Conservation (phyloP, 1,139 yeast species). For the Blastobotrys ciferrii region DNA sequence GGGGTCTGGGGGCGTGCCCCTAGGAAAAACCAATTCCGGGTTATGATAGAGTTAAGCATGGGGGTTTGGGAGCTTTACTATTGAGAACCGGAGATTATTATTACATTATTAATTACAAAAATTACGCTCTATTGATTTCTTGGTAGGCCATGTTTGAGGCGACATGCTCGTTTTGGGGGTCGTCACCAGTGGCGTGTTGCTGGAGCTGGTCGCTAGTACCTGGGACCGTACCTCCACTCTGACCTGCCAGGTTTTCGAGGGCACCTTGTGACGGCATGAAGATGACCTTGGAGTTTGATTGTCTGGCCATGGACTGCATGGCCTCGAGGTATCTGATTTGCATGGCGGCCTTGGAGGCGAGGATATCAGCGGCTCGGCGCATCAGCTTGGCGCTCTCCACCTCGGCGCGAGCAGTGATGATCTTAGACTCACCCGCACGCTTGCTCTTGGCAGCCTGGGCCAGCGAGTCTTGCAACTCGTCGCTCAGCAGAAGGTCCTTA, state of each 20-base stretch:
- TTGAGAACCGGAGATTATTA: too few species aligned
- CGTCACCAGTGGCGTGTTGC: neutral
- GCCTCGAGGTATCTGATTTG: slow-evolving; percentile 78
- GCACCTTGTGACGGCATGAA: slow-evolving; percentile 61
- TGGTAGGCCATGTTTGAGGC: slow-evolving; percentile 5
- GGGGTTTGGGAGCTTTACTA: too few species aligned
- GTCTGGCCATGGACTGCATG: slow-evolving; percentile 70
- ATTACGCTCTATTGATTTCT: slow-evolving; percentile 1
- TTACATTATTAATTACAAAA: neutral
- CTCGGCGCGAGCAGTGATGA: slow-evolving; percentile 73
- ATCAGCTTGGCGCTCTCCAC: slow-evolving; percentile 73
- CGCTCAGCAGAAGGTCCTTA: slow-evolving; percentile 62
- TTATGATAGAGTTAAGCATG: too few species aligned
- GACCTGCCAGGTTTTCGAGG: slow-evolving; percentile 37
- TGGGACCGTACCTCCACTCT: slow-evolving; percentile 1
- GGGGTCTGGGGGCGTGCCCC: too few species aligned
- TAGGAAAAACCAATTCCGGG: too few species aligned
- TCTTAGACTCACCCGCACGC: slow-evolving; percentile 75
- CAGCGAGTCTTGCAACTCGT: slow-evolving; percentile 57
- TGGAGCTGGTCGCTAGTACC: neutral
- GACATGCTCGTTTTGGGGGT: slow-evolving; percentile 1
- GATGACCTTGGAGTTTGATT: slow-evolving; percentile 62
- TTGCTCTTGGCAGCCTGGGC: slow-evolving; percentile 77
- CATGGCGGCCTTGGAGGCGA: slow-evolving; percentile 76
- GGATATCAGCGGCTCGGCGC: slow-evolving; percentile 77